Evolutionary conservation across 441 rosid species (phyloP).

Genomic region (Jatropha podagrica): DNA sequence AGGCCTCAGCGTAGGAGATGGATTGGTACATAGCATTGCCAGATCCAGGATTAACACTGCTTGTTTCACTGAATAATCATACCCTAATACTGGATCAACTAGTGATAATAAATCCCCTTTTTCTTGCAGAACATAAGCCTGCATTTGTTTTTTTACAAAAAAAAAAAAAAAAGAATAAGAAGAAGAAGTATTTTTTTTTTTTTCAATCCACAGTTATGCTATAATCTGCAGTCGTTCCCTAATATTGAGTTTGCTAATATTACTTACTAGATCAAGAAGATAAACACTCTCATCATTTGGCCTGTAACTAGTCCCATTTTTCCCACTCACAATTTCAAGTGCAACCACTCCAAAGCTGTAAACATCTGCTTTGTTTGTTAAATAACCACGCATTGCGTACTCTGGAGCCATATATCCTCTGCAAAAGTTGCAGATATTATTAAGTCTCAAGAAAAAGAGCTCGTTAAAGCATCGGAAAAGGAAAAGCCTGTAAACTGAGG

Average conservation of each 20-base stretch:
- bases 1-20: conserved; percentile 11
- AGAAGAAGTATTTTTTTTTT: too few relatives aligned
- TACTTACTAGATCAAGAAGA: conserved; percentile 1
- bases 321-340: conserved; percentile 11
- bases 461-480: too few relatives aligned
- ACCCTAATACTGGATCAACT: neutral
- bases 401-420: neutral
- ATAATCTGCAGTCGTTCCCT: neutral
- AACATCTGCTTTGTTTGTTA: conserved; percentile 10
- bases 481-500: too few relatives aligned
- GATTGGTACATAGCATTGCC: conserved; percentile 8
- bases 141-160: neutral
- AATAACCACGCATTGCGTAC: neutral
- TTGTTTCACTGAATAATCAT: conserved; percentile 5
- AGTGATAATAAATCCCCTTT: conserved; percentile 3
- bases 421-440: neutral
- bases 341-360: conserved; percentile 12
- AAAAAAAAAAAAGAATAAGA: too few relatives aligned
- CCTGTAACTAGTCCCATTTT: conserved; percentile 7
- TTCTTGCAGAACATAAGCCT: conserved; percentile 11
- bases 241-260: neutral
- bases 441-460: too few relatives aligned
- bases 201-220: neutral
- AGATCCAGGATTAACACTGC: neutral
- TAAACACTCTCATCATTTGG: conserved; percentile 5